These are phyloP conservation scores for Tricholoma matsutake DNA, from an alignment of 768 basidiomycete genomes.

Conservation along the genomic window DNA sequence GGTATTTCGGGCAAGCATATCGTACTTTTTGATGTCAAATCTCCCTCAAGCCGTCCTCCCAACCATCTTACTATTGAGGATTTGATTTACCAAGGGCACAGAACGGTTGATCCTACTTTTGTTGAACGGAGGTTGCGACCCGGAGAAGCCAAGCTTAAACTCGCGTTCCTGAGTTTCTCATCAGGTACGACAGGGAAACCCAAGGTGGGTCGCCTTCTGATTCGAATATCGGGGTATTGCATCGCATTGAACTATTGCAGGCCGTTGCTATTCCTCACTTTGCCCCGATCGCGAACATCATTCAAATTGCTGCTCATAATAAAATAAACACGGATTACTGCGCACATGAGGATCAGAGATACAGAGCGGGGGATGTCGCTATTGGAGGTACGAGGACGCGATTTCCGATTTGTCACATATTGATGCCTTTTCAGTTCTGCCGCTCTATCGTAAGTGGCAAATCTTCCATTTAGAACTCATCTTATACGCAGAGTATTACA, in stretches of 20 bases:
- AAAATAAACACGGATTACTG: slow-evolving; percentile 45
- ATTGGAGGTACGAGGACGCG: slow-evolving; percentile 43
- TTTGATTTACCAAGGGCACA: slow-evolving; percentile 48
- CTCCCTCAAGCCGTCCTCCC: neutral
- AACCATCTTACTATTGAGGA: slow-evolving; percentile 38
- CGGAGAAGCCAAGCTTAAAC: slow-evolving; percentile 65
- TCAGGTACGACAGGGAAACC: slow-evolving; percentile 74
- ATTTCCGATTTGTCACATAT: neutral
- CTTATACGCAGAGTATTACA: slow-evolving; percentile 9
- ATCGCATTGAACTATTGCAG: slow-evolving; percentile 22
- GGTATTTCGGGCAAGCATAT: slow-evolving; percentile 40
- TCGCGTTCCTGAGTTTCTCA: slow-evolving; percentile 71
- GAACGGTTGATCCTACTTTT: slow-evolving; percentile 31
- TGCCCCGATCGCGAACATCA: slow-evolving; percentile 56
- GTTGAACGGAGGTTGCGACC: slow-evolving; percentile 47
- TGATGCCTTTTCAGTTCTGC: slow-evolving; percentile 42
- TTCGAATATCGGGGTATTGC: neutral
- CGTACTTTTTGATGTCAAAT: slow-evolving; percentile 33
- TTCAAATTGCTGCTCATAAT: slow-evolving; percentile 56
- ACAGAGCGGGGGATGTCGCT: slow-evolving; percentile 57
- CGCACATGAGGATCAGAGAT: slow-evolving; percentile 46
- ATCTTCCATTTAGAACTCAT: neutral
- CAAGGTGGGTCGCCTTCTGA: slow-evolving; percentile 42
- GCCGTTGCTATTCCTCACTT: slow-evolving; percentile 63
- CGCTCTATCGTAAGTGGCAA: slow-evolving; percentile 52